These are phyloP conservation scores for Cordyceps militaris DNA, from an alignment of 2,329 filamentous ascomycete species.

Conservation along the genomic window DNA sequence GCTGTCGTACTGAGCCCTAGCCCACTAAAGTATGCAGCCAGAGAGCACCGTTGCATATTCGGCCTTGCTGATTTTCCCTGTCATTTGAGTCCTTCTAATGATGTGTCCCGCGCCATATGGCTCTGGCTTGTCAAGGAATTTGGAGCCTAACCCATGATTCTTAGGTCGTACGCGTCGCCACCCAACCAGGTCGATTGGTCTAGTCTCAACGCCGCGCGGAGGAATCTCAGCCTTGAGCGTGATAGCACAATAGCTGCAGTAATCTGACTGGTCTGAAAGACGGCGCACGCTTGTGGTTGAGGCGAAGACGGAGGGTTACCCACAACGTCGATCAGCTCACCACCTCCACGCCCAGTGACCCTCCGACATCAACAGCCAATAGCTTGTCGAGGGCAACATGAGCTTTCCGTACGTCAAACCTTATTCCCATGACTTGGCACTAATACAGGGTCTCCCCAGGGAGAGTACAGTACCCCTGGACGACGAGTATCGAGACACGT, in stretches of 20 bases:
- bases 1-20: constrained; percentile 9
- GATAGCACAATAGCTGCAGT: background rate
- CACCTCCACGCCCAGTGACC: background rate
- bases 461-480: constrained; percentile 49
- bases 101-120: background rate
- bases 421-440: background rate
- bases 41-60: constrained; percentile 1
- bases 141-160: background rate
- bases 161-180: background rate
- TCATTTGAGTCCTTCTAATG: background rate
- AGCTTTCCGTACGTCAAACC: background rate
- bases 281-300: background rate
- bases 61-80: background rate
- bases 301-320: background rate
- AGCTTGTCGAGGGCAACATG: background rate
- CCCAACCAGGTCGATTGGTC: background rate
- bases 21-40: constrained; percentile 10
- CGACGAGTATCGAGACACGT: constrained; percentile 49
- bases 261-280: background rate
- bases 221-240: background rate
- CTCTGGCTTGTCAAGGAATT: background rate
- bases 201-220: background rate
- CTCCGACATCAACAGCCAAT: background rate
- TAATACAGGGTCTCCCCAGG: constrained; percentile 24
- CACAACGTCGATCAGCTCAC: background rate